Evolutionary conservation across 768 basidiomycete genomes (phyloP).

Genomic region (Cantharellus cinnabarinus): DNA sequence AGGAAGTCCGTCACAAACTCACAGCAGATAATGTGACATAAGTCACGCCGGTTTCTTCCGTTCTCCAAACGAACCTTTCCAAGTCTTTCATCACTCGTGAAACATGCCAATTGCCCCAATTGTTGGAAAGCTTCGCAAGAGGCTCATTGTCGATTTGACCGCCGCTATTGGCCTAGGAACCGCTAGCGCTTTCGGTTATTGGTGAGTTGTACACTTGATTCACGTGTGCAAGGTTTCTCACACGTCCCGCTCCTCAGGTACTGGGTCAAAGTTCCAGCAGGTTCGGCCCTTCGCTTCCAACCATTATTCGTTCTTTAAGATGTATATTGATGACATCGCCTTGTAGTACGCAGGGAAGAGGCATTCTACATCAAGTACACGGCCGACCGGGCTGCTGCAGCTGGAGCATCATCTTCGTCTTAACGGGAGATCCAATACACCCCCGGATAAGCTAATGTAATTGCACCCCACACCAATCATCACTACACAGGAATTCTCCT

Average conservation of each 20-base stretch:
- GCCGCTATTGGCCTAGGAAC: constrained; percentile 58
- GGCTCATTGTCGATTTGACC: constrained; percentile 69
- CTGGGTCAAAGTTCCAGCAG: constrained; percentile 9
- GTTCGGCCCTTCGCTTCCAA: constrained; percentile 2
- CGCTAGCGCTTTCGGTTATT: constrained; percentile 57
- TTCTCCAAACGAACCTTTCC: neutral
- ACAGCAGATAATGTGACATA: too few relatives aligned
- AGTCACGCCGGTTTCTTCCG: neutral
- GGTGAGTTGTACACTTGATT: constrained; percentile 30
- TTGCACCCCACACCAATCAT: too few relatives aligned
- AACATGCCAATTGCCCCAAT: constrained; percentile 77
- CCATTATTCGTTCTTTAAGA: neutral
- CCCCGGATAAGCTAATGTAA: too few relatives aligned
- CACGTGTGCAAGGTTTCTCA: neutral
- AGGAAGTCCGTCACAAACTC: too few relatives aligned
- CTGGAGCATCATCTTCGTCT: neutral
- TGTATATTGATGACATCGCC: neutral
- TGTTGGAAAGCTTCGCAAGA: constrained; percentile 83
- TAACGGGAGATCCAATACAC: neutral
- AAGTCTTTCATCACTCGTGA: constrained; percentile 9
- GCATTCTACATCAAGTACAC: constrained; percentile 1
- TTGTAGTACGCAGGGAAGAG: neutral
- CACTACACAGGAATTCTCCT: too few relatives aligned
- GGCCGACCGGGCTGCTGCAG: neutral
- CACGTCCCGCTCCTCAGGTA: constrained; percentile 7